Evolutionary conservation across 1,284 basidiomycete genomes (phyloP), one percentile per base, ranked within the genome.

Genomic region (Earliella scabrosa): DNA sequence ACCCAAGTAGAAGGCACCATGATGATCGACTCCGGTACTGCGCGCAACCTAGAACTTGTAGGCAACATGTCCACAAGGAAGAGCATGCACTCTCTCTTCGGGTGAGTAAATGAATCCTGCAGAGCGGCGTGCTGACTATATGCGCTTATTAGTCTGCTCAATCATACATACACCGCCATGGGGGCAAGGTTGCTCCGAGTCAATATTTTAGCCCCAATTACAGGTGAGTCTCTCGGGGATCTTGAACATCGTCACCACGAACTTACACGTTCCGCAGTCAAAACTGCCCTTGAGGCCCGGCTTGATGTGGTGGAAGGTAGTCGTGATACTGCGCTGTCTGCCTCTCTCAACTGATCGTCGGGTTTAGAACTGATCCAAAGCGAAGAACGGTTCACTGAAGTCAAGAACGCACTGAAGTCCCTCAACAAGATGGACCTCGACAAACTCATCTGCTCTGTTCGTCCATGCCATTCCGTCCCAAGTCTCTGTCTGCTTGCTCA

Each of bases 11-110:
- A 86, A 71, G 94, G 94, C 0, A 95, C 93, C 0, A 92, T 97
- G 88, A 83, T 97, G 80, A 92, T 98, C 63, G 95, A 97, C 68
- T 81, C 86, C 0, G 94, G 95, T 54, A 93, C 90, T 0, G 92
- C 87, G 1, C 83, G 82, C 45, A 94, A 95, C 68, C 80, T 98
- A 2, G 96, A 98, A 71, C 78, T 98, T 1, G 88, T 95, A 3
- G 83, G 79, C 13, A 97, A 94, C 69, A 81, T 84, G 66, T 69
- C 84, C 2, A 78, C 76, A 39, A 82, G 82, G 64, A 91, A 86
- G 66, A 88, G 85, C 0, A 66, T 74, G 16, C 81, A 90, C 75
- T 86, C 91, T 11, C 68, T 92, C 40, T 83, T 91, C 73, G 85
- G 92, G 95, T 94, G 70, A 44, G 79, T 59, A 4, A 13, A 13